phyloP scores from a whole-genome alignment of 225 moss, liverwort and hornwort genomes.

The Physcomitrium patens region DNA sequence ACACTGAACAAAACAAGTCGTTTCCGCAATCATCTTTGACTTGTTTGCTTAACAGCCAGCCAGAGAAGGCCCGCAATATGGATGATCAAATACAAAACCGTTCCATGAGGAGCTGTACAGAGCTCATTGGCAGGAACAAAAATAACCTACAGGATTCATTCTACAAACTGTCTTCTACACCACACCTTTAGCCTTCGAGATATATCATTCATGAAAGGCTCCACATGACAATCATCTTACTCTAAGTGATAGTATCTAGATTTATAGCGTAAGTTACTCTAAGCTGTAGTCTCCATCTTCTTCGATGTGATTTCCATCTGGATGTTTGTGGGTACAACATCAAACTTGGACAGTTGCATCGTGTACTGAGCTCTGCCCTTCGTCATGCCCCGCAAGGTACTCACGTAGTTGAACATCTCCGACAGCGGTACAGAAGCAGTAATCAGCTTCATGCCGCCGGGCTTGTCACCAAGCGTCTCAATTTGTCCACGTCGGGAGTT shows the following conservation, averaged over 20 bases:
- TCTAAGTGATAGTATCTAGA: conserved; percentile 10
- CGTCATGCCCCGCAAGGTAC: conserved; percentile 87
- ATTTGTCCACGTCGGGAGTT: conserved; percentile 92
- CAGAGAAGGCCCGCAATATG: neutral
- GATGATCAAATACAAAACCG: conserved; percentile 21
- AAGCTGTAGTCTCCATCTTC: conserved; percentile 66
- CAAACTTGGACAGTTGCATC: conserved; percentile 93
- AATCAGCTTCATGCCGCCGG: conserved; percentile 96
- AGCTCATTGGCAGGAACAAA: conserved; percentile 17
- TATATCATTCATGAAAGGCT: conserved; percentile 6
- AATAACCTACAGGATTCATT: neutral
- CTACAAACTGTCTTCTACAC: conserved; percentile 12
- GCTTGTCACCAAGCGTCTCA: conserved; percentile 83
- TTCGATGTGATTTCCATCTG: conserved; percentile 76
- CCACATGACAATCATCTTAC: conserved; percentile 5
- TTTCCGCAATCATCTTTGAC: neutral
- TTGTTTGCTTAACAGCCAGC: neutral
- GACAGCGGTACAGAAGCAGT: conserved; percentile 87
- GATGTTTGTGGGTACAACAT: conserved; percentile 88
- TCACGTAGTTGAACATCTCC: conserved; percentile 99
- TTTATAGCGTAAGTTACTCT: conserved; percentile 4
- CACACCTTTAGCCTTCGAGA: neutral
- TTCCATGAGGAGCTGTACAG: conserved; percentile 14
- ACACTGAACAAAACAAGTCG: too few species aligned
- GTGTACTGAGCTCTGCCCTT: conserved; percentile 96